These are phyloP conservation scores for Cercospora zeae-maydis DNA, from an alignment of 2,329 filamentous ascomycete species.

Conservation along the genomic window DNA sequence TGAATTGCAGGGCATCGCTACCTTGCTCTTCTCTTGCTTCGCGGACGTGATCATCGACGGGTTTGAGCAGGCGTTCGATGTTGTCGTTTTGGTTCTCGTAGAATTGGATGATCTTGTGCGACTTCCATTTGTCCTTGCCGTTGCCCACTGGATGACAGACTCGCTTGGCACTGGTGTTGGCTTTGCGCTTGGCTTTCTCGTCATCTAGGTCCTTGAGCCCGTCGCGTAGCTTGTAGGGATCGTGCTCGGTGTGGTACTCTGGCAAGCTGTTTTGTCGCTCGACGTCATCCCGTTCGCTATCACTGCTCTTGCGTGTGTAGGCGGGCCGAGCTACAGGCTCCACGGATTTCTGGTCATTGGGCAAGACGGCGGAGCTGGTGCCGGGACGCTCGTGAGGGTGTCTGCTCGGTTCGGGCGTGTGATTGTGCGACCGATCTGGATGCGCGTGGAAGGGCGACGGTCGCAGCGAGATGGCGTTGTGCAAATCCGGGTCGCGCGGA, in stretches of 20 bases:
- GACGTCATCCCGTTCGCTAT: constrained; percentile 36
- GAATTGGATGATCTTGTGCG: constrained; percentile 68
- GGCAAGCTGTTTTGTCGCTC: constrained; percentile 52
- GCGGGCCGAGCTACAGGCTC: constrained; percentile 34
- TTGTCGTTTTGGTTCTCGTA: constrained; percentile 90
- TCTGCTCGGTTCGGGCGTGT: constrained; percentile 28
- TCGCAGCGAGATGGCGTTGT: constrained; percentile 48
- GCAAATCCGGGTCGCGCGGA: constrained; percentile 43
- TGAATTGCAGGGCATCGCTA: constrained; percentile 74
- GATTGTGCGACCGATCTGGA: constrained; percentile 30
- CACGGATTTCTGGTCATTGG: constrained; percentile 28
- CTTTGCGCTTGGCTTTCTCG: constrained; percentile 67
- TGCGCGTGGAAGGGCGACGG: constrained; percentile 44
- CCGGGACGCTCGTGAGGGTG: constrained; percentile 21
- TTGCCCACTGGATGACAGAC: constrained; percentile 43
- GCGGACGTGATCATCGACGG: constrained; percentile 83
- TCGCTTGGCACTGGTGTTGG: constrained; percentile 77
- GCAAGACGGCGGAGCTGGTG: constrained; percentile 26
- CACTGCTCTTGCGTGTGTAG: constrained; percentile 32
- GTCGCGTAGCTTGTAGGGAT: constrained; percentile 76
- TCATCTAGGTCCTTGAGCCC: constrained; percentile 75
- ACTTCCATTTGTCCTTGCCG: constrained; percentile 42
- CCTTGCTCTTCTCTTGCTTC: constrained; percentile 75
- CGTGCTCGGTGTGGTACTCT: constrained; percentile 61
- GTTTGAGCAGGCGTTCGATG: constrained; percentile 86